A percentile compares a stretch with the other conserved stretches of the same genome.
These are phyloP conservation scores for Blepharisma stoltei DNA, from an alignment of 73 alveolate genomes.

Conservation along the genomic window DNA sequence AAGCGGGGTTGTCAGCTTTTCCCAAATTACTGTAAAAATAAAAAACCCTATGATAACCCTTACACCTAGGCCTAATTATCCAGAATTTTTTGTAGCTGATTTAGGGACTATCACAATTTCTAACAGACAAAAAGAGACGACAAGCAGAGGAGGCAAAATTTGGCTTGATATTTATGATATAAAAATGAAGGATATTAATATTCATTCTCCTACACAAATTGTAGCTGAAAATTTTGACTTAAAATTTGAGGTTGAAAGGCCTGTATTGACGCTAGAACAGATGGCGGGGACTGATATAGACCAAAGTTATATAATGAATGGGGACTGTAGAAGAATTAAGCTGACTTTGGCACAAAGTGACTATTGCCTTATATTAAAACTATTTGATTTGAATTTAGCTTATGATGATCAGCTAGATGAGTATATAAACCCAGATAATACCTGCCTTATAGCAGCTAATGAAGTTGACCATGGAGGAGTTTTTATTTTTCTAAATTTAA, in stretches of 20 bases:
- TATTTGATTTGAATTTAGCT: neutral
- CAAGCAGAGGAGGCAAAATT: neutral
- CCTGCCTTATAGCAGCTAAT: neutral
- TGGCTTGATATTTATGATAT: slow-evolving; percentile 14
- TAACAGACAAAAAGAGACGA: neutral
- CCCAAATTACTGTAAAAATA: slow-evolving; percentile 6
- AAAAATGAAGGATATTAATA: neutral
- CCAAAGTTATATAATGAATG: neutral
- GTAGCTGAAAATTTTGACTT: slow-evolving; percentile 8
- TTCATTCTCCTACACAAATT: neutral
- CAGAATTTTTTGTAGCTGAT: neutral
- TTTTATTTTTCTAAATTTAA: neutral
- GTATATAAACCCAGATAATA: neutral
- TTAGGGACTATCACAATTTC: neutral
- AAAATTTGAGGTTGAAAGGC: neutral
- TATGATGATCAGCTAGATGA: slow-evolving; percentile 1
- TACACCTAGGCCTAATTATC: slow-evolving; percentile 19
- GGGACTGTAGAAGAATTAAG: neutral
- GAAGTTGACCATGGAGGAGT: neutral
- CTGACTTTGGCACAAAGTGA: slow-evolving; percentile 2
- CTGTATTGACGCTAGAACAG: neutral
- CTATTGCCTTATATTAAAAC: neutral
- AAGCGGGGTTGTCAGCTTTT: neutral
- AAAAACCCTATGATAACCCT: neutral
- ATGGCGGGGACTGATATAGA: neutral